A percentile compares a stretch with the other conserved stretches of the same genome.
These are phyloP conservation scores for Volvariella surrecta DNA, from an alignment of 1,284 basidiomycete genomes.

Conservation along the genomic window DNA sequence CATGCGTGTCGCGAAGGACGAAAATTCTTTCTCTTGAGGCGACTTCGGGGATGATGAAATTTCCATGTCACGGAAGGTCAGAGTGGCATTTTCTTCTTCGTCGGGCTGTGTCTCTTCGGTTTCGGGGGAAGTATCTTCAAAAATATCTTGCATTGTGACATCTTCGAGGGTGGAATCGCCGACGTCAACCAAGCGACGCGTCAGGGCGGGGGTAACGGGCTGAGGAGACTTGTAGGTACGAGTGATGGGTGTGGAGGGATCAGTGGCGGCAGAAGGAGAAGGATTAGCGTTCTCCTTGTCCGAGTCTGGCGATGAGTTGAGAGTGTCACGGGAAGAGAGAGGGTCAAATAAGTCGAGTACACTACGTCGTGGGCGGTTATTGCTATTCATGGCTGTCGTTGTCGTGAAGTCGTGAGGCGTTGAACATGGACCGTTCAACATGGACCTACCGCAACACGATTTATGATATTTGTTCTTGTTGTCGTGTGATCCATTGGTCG, in stretches of 20 bases:
- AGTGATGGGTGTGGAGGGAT: conserved; percentile 38
- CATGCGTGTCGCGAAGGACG: background rate
- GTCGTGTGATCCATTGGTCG: conserved; percentile 19
- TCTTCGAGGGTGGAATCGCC: conserved; percentile 40
- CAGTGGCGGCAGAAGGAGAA: conserved; percentile 17
- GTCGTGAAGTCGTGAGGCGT: background rate
- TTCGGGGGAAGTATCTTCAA: background rate
- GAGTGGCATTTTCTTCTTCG: conserved; percentile 24
- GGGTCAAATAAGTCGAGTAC: conserved; percentile 54
- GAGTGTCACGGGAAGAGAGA: conserved; percentile 21
- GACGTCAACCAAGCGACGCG: conserved; percentile 48
- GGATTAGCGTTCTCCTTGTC: conserved; percentile 55
- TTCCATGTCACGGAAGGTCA: conserved; percentile 22
- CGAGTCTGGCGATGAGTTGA: conserved; percentile 23
- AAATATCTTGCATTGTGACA: conserved; percentile 15
- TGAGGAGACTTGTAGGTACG: conserved; percentile 1
- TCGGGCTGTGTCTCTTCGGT: conserved; percentile 14
- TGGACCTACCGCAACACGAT: conserved; percentile 9
- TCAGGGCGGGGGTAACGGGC: conserved; percentile 17
- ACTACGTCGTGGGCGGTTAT: conserved; percentile 28
- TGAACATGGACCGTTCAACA: conserved; percentile 4
- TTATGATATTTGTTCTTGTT: conserved; percentile 26
- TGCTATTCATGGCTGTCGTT: conserved; percentile 13
- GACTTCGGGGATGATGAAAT: conserved; percentile 22
- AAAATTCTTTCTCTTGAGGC: background rate